Conservation (phyloP, 2,329 filamentous ascomycete genomes). For the Trichoderma koningii region DNA sequence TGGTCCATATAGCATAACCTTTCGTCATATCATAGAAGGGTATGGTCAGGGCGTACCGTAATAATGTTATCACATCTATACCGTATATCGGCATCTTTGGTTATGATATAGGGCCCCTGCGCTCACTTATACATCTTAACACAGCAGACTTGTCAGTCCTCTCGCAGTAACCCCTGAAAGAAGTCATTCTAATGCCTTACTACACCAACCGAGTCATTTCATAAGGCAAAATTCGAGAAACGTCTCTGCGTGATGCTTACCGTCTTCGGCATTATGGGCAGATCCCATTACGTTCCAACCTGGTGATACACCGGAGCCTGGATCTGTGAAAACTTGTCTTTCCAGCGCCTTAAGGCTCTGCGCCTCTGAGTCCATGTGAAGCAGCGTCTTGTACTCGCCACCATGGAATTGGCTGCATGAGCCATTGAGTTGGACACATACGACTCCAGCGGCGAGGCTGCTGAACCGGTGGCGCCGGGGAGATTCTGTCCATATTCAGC, state of each 20-base stretch:
- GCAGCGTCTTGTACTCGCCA: conserved; percentile 45
- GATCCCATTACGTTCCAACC: conserved; percentile 28
- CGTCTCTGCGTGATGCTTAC: conserved; percentile 8
- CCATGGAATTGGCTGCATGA: conserved; percentile 41
- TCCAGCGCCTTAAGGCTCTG: conserved; percentile 23
- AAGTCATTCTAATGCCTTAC: conserved; percentile 7
- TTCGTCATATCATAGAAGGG: no score
- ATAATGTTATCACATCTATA: no score
- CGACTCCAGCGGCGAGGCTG: conserved; percentile 38
- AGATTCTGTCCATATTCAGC: conserved; percentile 43
- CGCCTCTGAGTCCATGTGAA: conserved; percentile 48
- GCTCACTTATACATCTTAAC: background rate
- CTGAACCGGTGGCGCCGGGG: conserved; percentile 40
- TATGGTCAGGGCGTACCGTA: no score
- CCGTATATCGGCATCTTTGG: no score
- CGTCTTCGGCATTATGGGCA: conserved; percentile 29
- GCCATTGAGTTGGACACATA: conserved; percentile 45
- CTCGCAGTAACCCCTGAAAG: conserved; percentile 16
- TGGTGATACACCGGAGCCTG: conserved; percentile 30
- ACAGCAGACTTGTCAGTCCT: background rate
- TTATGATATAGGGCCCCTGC: no score
- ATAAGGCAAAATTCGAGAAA: background rate
- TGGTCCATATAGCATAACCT: background rate
- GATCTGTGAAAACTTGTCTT: conserved; percentile 28
- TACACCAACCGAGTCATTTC: background rate